Conservation (phyloP, 2,329 filamentous ascomycete species). For the Tolypocladium album region DNA sequence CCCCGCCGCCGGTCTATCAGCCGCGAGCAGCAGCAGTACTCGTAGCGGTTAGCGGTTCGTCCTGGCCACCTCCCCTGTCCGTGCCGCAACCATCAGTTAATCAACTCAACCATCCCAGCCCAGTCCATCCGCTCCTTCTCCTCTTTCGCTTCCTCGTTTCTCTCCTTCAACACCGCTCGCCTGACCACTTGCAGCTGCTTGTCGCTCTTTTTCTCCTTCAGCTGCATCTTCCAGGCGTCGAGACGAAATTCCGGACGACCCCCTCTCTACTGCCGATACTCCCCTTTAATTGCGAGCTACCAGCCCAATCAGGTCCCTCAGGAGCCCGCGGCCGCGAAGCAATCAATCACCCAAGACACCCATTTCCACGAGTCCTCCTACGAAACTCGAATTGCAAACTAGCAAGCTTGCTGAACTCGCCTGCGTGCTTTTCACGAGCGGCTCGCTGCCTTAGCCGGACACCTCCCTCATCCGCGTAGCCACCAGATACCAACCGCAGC, state of each 20-base stretch:
- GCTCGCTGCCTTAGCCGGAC: background rate
- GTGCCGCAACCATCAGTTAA: background rate
- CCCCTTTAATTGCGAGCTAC: background rate
- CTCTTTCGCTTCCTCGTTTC: background rate
- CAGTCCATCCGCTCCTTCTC: background rate
- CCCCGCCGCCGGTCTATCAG: background rate
- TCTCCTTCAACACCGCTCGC: background rate
- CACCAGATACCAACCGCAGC: conserved; percentile 7
- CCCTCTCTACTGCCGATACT: background rate
- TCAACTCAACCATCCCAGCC: background rate
- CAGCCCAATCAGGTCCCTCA: background rate
- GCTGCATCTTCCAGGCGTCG: background rate
- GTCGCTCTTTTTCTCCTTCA: background rate
- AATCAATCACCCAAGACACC: background rate
- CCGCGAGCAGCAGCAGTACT: background rate
- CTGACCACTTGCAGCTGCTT: background rate
- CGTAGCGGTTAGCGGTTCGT: background rate
- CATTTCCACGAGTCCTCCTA: background rate
- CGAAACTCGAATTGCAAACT: background rate
- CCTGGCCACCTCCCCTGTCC: background rate
- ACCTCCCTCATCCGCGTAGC: background rate
- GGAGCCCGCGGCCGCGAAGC: background rate
- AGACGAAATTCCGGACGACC: background rate
- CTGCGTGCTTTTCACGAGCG: background rate
- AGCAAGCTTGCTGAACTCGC: no score